Base-by-base conservation (phyloP, 2,329 filamentous ascomycete species). In the Aureobasidium leucospermi region DNA sequence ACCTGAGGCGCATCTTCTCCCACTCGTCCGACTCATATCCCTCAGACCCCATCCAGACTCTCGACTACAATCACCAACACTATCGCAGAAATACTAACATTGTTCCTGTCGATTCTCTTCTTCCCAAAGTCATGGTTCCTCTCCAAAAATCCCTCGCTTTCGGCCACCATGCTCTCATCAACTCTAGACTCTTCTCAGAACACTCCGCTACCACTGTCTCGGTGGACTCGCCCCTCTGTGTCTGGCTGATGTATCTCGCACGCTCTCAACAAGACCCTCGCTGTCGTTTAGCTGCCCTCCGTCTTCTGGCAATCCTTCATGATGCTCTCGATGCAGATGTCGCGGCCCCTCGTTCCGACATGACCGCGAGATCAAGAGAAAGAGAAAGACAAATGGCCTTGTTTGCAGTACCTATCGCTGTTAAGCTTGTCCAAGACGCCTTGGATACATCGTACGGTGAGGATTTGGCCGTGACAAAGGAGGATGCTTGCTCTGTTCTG, bases 401-500 rank as follows among this genome's bases (percentile, higher is more conserved):
- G 39, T 66, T 79, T 31, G 71, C 78, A 13, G 71, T 79, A 9
- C 78, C 78, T 1, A 65, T 79, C 4, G 70, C 78, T n/a, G 74
- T 78, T n/a, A 74, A 74, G 58, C 76, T 80, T 65, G 73, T 79
- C 5, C 73, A 76, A 52, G 73, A 74, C 19, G 66, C 69, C 4
- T 66, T 64, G 29, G 59, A 60, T 4, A 29, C 46, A 19, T 1
- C 38, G 8, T 57, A 53, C 36, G 38, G 57, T 10, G 59, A 58
- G 19, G 10, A 88, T 90, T 62, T 86, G 86, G 2, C 78, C 79
- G 45, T 65, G 69, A 67, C 68, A 70, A 78, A 85, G 59, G 89
- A 93, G 70, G 83, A 84, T 63, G 85, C 88, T 1, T 89, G 92
- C 7, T 81, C 84, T 1, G 82, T 95, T 10, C 78, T 97, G 58